phyloP scores from a whole-genome alignment of 176 grass and related monocot genomes.

The Oryza nivara region DNA sequence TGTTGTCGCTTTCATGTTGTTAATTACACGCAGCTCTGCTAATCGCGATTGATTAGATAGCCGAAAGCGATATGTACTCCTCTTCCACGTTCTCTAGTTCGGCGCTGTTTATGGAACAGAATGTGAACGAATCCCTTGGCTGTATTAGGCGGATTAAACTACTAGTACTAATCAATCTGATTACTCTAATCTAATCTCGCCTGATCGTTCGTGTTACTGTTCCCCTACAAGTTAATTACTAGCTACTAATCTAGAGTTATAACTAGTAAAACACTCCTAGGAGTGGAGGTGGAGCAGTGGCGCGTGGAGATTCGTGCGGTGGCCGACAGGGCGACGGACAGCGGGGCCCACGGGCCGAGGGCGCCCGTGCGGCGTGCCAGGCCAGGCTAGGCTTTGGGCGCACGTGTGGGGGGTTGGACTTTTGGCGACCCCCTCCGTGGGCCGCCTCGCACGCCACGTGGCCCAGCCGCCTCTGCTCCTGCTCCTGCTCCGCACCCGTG shows the following conservation, averaged over 20 bases:
- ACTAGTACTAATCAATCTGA: not conserved
- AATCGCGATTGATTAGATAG: not conserved
- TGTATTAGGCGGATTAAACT: constrained; percentile 32
- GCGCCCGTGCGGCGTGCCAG: not conserved
- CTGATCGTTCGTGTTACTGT: not conserved
- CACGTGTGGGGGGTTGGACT: not conserved
- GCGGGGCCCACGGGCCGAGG: no score
- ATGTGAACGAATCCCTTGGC: constrained; percentile 36
- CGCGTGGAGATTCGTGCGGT: not conserved
- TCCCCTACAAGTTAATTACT: no score
- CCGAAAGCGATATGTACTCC: constrained; percentile 32
- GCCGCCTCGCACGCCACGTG: not conserved
- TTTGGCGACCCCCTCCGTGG: not conserved
- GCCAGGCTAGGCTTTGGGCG: not conserved
- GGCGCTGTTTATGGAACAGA: not conserved
- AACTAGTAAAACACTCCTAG: no score
- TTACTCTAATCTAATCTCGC: constrained; percentile 8
- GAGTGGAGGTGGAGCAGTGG: no score
- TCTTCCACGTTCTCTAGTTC: not conserved
- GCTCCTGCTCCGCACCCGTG: no score
- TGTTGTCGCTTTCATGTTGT: not conserved
- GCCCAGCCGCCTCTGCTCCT: not conserved
- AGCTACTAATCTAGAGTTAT: no score
- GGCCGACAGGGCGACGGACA: not conserved
- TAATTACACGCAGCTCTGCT: not conserved